phyloP scores from a whole-genome alignment of 2,329 filamentous ascomycete species.

The Aspergillus hortae region DNA sequence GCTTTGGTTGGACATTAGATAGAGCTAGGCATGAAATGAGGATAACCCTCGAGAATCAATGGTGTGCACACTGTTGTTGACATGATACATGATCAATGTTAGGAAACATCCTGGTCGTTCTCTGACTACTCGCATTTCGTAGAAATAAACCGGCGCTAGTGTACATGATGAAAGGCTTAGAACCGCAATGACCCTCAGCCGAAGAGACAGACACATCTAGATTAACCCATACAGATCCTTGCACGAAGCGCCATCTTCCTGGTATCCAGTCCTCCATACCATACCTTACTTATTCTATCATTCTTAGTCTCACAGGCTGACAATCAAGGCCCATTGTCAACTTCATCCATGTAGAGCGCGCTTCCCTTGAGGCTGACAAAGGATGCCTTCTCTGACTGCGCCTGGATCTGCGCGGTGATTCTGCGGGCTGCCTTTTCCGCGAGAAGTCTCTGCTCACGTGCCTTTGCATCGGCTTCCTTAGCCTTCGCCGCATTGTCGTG shows the following conservation, averaged over 20 bases:
- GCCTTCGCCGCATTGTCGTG: constrained; percentile 23
- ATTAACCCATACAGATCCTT: too few relatives aligned
- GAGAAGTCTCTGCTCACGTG: constrained; percentile 18
- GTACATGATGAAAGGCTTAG: neutral
- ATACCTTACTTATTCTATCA: too few relatives aligned
- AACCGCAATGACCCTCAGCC: neutral
- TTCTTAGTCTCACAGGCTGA: too few relatives aligned
- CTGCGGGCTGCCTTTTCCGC: constrained; percentile 17
- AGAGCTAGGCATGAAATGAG: too few relatives aligned
- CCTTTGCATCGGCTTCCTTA: constrained; percentile 22
- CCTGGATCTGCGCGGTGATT: constrained; percentile 24
- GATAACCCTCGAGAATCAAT: too few relatives aligned
- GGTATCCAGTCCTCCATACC: too few relatives aligned
- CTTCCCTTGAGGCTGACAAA: constrained; percentile 29
- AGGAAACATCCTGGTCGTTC: too few relatives aligned
- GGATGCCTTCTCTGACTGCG: constrained; percentile 18
- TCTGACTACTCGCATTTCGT: neutral
- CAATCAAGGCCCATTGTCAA: constrained; percentile 3
- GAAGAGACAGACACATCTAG: neutral
- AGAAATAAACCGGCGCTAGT: constrained; percentile 2
- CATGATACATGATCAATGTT: too few relatives aligned
- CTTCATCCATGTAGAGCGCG: constrained; percentile 31
- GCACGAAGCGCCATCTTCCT: too few relatives aligned
- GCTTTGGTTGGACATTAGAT: constrained; percentile 23
- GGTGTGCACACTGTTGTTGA: too few relatives aligned